Percentiles rank a stretch among this genome's conserved stretches.
These are phyloP conservation scores for Globisporangium abappressorium DNA, from an alignment of 352 stramenopile species.

Conservation along the genomic window DNA sequence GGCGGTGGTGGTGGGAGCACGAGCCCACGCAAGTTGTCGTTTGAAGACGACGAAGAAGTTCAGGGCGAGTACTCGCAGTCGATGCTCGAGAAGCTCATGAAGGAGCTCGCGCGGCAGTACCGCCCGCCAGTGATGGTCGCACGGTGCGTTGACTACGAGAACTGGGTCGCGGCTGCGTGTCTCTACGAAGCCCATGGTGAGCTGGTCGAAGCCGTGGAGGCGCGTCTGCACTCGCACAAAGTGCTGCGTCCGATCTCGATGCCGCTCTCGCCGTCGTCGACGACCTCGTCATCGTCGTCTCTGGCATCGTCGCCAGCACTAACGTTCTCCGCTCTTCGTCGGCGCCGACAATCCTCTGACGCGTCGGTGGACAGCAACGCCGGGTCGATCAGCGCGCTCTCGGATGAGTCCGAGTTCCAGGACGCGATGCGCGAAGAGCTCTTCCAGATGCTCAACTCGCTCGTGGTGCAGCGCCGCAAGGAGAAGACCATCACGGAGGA, in stretches of 20 bases:
- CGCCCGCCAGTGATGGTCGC: constrained; percentile 73
- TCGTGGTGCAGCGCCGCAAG: constrained; percentile 51
- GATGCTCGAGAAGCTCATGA: constrained; percentile 53
- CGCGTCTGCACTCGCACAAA: constrained; percentile 68
- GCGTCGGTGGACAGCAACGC: constrained; percentile 27
- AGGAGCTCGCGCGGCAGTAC: constrained; percentile 57
- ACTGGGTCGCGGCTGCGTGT: constrained; percentile 74
- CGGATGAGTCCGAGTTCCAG: constrained; percentile 46
- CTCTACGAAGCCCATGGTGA: constrained; percentile 81
- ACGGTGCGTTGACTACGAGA: constrained; percentile 77
- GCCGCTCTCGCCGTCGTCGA: constrained; percentile 1
- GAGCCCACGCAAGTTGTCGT: neutral
- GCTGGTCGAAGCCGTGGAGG: constrained; percentile 82
- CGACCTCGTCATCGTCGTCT: constrained; percentile 8
- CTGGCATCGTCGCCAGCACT: constrained; percentile 2
- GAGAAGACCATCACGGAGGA: constrained; percentile 29
- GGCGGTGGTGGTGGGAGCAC: neutral
- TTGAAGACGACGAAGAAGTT: constrained; percentile 4
- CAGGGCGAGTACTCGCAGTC: constrained; percentile 39
- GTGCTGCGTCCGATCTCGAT: constrained; percentile 16
- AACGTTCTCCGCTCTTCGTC: constrained; percentile 10
- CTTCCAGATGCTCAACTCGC: constrained; percentile 50
- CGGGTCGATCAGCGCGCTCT: constrained; percentile 17
- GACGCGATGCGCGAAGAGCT: constrained; percentile 63
- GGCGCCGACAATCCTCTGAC: constrained; percentile 26